Conservation (phyloP, 805 yeast species). For the Ogataea saltuana region DNA sequence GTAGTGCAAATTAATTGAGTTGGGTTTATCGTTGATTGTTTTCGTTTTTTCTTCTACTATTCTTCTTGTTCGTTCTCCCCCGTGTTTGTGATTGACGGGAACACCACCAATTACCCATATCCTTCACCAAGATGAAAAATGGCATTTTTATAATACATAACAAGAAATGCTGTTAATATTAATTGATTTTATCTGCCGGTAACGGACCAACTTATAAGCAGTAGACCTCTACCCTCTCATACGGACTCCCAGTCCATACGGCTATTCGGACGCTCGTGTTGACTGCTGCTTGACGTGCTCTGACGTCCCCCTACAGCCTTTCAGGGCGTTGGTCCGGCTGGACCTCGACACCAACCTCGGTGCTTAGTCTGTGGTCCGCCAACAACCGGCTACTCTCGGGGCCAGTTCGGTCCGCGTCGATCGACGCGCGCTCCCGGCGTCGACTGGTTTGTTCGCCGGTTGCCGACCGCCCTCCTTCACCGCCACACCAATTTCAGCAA, state of each 20-base stretch:
- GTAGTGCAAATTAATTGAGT: background rate
- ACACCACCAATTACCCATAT: slow-evolving; percentile 7
- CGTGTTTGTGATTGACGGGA: slow-evolving; percentile 7
- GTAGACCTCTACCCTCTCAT: too few relatives aligned
- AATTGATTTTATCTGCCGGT: slow-evolving; percentile 10
- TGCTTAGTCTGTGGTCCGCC: background rate
- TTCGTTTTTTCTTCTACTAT: slow-evolving; percentile 7
- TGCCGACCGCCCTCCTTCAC: too few relatives aligned
- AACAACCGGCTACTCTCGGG: slow-evolving; percentile 1
- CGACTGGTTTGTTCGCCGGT: background rate
- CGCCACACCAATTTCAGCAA: background rate
- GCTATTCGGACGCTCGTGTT: background rate
- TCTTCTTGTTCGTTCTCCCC: slow-evolving; percentile 8
- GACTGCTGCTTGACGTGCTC: background rate
- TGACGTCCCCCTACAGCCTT: too few relatives aligned
- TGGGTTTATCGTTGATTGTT: slow-evolving; percentile 3
- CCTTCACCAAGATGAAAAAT: slow-evolving; percentile 8
- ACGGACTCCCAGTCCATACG: too few relatives aligned
- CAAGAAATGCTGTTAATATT: slow-evolving; percentile 10
- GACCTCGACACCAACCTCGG: background rate
- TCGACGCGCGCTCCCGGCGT: background rate
- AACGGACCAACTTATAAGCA: too few relatives aligned
- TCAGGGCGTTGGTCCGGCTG: slow-evolving; percentile 2
- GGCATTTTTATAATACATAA: slow-evolving; percentile 8
- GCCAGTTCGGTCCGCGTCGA: slow-evolving; percentile 2